Evolutionary conservation across 257 asterid genomes (phyloP).

Genomic region (Fraxinus pennsylvanica): DNA sequence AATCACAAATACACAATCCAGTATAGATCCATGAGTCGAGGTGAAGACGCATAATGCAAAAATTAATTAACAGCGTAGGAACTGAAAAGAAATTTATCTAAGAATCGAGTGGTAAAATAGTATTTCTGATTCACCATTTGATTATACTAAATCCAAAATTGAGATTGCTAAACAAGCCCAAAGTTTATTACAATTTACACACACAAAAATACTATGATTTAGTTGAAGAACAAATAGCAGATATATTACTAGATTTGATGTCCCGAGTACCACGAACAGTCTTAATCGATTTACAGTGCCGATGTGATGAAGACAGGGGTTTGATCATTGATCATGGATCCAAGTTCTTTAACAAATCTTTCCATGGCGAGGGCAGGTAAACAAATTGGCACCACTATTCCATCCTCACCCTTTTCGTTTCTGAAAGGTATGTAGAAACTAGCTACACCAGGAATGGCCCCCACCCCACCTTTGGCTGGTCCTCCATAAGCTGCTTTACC

Average conservation of each 20-base stretch:
- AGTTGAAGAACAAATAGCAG: neutral
- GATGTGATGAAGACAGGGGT: constrained; percentile 28
- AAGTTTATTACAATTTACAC: neutral
- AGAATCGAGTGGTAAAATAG: too few relatives aligned
- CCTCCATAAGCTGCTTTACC: constrained; percentile 60
- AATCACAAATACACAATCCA: too few relatives aligned
- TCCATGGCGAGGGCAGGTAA: constrained; percentile 59
- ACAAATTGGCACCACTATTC: constrained; percentile 54
- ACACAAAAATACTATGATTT: neutral
- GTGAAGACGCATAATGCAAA: neutral
- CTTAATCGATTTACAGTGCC: constrained; percentile 28
- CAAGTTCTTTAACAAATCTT: constrained; percentile 45
- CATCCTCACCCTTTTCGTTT: constrained; percentile 54
- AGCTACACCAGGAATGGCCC: constrained; percentile 47
- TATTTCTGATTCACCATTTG: neutral
- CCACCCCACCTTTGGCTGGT: constrained; percentile 58
- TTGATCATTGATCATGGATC: constrained; percentile 27
- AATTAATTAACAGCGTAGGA: neutral
- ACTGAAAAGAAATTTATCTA: too few relatives aligned
- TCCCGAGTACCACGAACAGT: neutral
- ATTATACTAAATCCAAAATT: neutral
- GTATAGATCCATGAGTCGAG: too few relatives aligned
- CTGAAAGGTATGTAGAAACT: constrained; percentile 46
- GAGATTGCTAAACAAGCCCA: neutral
- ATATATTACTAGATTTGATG: neutral